Evolutionary conservation across 148 eudicot species (phyloP).

Genomic region (Gaultheria prostrata): DNA sequence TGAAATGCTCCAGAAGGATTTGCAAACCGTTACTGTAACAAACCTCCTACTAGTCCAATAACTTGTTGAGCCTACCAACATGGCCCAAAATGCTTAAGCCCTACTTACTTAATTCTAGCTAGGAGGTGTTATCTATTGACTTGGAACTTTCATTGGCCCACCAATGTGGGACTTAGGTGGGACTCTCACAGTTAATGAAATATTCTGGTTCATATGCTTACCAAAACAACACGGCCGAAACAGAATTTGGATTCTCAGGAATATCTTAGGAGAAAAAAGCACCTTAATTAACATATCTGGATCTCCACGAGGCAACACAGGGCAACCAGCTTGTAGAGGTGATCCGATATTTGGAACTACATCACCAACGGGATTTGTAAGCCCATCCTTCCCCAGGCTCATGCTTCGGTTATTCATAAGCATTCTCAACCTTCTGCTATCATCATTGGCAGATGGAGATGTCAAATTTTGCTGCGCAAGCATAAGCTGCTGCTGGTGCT

Average conservation of each 20-base stretch:
- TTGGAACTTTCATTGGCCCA: not conserved
- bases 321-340: constrained; percentile 50
- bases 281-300: constrained; percentile 60
- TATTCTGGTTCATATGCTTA: not conserved
- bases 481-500: constrained; percentile 57
- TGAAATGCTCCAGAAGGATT: not conserved
- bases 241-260: not conserved
- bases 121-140: not conserved
- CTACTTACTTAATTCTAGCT: not conserved
- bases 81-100: not conserved
- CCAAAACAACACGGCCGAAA: not conserved
- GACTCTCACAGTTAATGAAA: not conserved
- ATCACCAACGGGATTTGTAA: constrained; percentile 41
- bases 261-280: not conserved
- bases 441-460: constrained; percentile 57
- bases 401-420: constrained; percentile 45
- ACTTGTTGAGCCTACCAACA: not conserved
- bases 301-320: constrained; percentile 61
- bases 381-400: constrained; percentile 59
- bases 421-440: constrained; percentile 63
- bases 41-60: not conserved
- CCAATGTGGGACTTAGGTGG: not conserved
- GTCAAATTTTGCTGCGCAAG: constrained; percentile 69
- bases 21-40: not conserved
- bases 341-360: constrained; percentile 54